A percentile compares a stretch with the other conserved stretches of the same genome.
Conservation (phyloP, 306 rosid genomes). For the Vigna angularis region DNA sequence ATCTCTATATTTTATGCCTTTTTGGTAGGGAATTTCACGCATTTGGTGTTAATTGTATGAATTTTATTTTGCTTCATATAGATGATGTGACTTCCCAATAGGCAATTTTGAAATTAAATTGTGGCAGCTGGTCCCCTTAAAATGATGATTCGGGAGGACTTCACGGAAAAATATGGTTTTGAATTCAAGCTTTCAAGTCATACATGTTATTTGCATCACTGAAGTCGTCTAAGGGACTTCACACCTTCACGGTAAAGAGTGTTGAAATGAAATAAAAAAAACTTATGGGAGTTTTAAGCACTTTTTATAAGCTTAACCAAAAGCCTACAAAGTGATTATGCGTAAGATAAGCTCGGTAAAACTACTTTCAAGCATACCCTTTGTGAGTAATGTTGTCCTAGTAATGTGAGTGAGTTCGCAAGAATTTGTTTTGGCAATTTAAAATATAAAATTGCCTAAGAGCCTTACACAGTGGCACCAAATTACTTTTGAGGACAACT, state of each 20-base stretch:
- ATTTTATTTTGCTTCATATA: background rate
- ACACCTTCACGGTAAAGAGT: background rate
- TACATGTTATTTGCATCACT: conserved; percentile 18
- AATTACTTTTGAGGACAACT: too few relatives aligned
- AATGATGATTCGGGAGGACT: conserved; percentile 23
- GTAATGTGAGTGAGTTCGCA: background rate
- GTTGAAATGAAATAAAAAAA: background rate
- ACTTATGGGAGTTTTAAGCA: background rate
- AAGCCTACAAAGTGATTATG: background rate
- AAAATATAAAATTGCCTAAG: too few relatives aligned
- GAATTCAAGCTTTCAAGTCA: conserved; percentile 2
- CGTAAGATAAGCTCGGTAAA: background rate
- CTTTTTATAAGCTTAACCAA: background rate
- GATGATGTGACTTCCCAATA: background rate
- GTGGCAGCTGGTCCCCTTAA: conserved; percentile 5
- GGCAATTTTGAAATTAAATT: conserved; percentile 4
- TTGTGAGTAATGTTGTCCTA: too few relatives aligned
- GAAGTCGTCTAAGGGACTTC: conserved; percentile 6
- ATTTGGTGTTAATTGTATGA: conserved; percentile 12
- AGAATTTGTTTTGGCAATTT: background rate
- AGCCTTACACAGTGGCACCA: too few relatives aligned
- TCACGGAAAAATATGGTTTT: conserved; percentile 16
- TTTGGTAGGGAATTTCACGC: background rate
- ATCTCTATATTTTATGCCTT: background rate
- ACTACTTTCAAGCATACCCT: too few relatives aligned